Percentiles rank a stretch among this genome's conserved stretches.
phyloP scores from a whole-genome alignment of 495 filamentous ascomycete species.

The Trichoderma virens region DNA sequence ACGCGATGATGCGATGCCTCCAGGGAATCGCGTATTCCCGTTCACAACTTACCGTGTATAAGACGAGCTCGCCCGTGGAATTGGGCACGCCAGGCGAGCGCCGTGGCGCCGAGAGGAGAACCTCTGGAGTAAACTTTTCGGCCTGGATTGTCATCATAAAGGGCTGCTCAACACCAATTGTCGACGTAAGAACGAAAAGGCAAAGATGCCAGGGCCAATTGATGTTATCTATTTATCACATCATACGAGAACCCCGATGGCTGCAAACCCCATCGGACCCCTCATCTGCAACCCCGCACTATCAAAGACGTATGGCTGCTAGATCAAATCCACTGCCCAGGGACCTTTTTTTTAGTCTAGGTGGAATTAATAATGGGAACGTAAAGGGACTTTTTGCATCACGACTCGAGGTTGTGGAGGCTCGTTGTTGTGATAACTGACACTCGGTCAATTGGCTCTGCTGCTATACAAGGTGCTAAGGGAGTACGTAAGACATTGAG shows the following conservation, averaged over 20 bases:
- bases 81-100: constrained; percentile 73
- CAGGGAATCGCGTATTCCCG: neutral
- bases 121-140: constrained; percentile 69
- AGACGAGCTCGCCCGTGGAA: constrained; percentile 54
- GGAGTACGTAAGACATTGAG: too few relatives aligned
- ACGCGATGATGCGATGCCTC: too few relatives aligned
- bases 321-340: neutral
- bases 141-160: constrained; percentile 54
- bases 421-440: too few relatives aligned
- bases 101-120: constrained; percentile 77
- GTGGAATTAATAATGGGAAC: neutral
- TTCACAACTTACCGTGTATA: constrained; percentile 55
- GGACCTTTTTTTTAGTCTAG: neutral
- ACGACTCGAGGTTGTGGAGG: too few relatives aligned
- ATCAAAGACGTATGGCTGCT: neutral
- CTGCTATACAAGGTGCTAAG: too few relatives aligned
- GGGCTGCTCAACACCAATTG: neutral
- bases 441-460: too few relatives aligned
- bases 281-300: constrained; percentile 7
- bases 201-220: neutral
- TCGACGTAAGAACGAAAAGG: neutral
- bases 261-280: neutral
- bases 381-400: too few relatives aligned
- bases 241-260: neutral
- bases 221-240: neutral